A percentile compares a stretch with the other conserved stretches of the same genome.
Evolutionary conservation across 163 green algal species (phyloP).

Genomic region (Scenedesmus sp.): DNA sequence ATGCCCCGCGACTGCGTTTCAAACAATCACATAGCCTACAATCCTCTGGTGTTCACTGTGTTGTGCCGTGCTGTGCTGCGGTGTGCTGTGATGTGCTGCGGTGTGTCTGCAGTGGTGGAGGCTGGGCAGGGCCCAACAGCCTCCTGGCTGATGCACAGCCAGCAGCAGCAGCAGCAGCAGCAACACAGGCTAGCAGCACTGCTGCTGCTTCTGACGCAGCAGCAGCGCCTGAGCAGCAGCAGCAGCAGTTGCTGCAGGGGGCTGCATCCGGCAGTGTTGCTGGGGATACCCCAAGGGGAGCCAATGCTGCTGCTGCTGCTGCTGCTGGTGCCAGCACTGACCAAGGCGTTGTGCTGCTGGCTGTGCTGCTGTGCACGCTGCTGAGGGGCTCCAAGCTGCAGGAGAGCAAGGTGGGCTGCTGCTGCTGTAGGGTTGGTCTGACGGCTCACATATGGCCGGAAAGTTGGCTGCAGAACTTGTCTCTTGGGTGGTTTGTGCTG

Average conservation of each 20-base stretch:
- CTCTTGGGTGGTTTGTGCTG: no score
- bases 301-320: background rate
- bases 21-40: no score
- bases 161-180: constrained; percentile 10
- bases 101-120: background rate
- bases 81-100: background rate
- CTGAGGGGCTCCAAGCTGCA: constrained; percentile 79
- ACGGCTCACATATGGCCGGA: background rate
- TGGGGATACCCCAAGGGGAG: background rate
- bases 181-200: background rate
- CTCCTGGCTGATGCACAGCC: background rate
- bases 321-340: constrained; percentile 11
- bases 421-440: background rate
- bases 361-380: constrained; percentile 87
- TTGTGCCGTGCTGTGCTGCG: background rate
- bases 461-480: background rate
- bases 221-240: background rate
- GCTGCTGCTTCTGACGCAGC: background rate
- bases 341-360: constrained; percentile 82
- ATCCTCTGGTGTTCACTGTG: background rate
- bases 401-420: constrained; percentile 70
- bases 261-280: constrained; percentile 4
- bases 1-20: background rate
- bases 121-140: constrained; percentile 11
- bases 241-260: background rate